Evolutionary conservation across 1,139 yeast genomes (phyloP), one percentile per base, ranked within the genome.

Genomic region (Taiozyma onychis): DNA sequence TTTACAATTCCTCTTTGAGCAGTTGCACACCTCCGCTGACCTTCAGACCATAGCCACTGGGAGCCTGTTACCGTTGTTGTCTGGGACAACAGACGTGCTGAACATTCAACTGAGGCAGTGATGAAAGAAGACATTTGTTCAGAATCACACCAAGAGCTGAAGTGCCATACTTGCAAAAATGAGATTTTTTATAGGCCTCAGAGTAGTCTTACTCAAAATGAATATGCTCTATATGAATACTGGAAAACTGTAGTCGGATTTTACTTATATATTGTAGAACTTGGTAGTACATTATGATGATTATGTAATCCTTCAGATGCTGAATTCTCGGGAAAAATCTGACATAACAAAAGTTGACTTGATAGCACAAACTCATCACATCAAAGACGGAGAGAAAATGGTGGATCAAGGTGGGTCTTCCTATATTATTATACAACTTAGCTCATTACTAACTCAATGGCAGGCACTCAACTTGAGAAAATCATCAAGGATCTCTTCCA

Each of bases 1-100:
- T 53, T 66, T 84, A 54, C 66, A 73, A 41, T 79, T 81, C 58
- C 68, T 85, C 57, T 74, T 72, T 57, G 66, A 70, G 45, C 80
- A 81, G 56, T 70, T 83, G 44, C 77, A 76, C 48, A 54, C 69
- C 14, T 66, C 75, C 39, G 75, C 73, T 26, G 84, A 80, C 57
- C 69, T 78, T 50, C 81, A 80, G 48, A 70, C 78, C 22, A 73
- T 86, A 53, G 80, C 80, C 53, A 69, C 47, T 82, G 85, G 83
- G 76, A 75, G 52, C 73, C 73, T 41, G 70, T 74, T 45, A 80
- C 88, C 13, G 83, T 85, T 35, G 88, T 81, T 35, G 68, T 83
- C 21, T 85, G 88, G 86, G 89, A 84, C 58, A 83, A 84, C 67
- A 74, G 89, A 66, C 70, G 82, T 57, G 77, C 79, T 42, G 69